These are phyloP conservation scores for Bryopsis sp. DNA, from an alignment of 139 green algal genomes.

Conservation along the genomic window DNA sequence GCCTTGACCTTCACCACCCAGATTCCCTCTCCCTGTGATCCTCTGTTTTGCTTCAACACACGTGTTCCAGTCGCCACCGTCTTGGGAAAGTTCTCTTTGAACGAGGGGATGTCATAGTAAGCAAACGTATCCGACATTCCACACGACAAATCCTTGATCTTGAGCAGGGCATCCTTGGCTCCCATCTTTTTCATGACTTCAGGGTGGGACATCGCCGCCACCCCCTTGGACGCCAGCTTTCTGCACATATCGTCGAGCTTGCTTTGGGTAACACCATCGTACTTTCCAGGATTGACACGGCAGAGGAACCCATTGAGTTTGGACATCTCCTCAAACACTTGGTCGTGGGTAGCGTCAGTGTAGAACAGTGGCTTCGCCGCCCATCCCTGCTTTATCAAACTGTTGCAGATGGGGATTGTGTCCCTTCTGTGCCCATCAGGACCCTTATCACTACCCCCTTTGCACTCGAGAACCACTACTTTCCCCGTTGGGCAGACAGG, in stretches of 20 bases:
- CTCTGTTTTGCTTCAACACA: conserved; percentile 37
- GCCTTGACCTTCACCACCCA: conserved; percentile 32
- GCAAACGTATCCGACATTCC: conserved; percentile 29
- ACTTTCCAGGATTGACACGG: conserved; percentile 27
- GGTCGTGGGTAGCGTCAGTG: conserved; percentile 19
- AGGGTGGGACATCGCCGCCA: conserved; percentile 3
- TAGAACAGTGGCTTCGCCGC: conserved; percentile 21
- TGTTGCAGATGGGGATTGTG: conserved; percentile 32
- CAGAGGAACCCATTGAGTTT: conserved; percentile 22
- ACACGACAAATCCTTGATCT: conserved; percentile 25
- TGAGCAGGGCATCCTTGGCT: no score
- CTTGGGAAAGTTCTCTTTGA: conserved; percentile 26
- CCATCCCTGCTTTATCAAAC: conserved; percentile 25
- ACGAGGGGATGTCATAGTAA: conserved; percentile 26
- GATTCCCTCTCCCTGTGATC: conserved; percentile 29
- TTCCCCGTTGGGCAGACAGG: background rate
- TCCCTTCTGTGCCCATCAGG: conserved; percentile 24
- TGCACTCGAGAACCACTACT: conserved; percentile 23
- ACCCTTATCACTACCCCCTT: conserved; percentile 28
- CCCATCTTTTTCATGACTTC: no score
- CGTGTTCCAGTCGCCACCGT: conserved; percentile 17
- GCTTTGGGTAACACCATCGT: conserved; percentile 15
- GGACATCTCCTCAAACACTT: background rate
- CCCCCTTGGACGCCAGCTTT: background rate
- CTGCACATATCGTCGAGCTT: conserved; percentile 17